These are phyloP conservation scores for Clavispora asparagi DNA, from an alignment of 805 yeast species.

Conservation along the genomic window DNA sequence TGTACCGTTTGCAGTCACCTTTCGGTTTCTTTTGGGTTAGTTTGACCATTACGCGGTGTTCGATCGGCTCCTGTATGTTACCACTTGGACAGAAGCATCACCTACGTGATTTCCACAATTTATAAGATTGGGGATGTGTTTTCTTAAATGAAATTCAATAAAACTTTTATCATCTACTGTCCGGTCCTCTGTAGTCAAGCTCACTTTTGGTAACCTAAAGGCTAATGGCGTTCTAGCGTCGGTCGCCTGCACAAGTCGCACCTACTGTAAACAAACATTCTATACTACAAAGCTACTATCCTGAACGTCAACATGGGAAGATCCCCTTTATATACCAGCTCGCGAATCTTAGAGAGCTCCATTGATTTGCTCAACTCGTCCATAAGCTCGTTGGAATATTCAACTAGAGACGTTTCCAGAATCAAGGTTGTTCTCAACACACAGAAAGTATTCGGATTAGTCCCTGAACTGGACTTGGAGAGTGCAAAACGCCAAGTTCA, in stretches of 20 bases:
- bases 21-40: too few species aligned
- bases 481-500: constrained; percentile 35
- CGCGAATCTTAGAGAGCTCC: constrained; percentile 16
- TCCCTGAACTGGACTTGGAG: constrained; percentile 44
- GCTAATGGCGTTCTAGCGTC: neutral
- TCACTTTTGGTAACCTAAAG: too few species aligned
- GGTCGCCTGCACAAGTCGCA: neutral
- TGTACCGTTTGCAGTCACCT: too few species aligned
- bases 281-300: too few species aligned
- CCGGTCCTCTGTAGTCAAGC: too few species aligned
- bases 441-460: constrained; percentile 44
- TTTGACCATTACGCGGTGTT: too few species aligned
- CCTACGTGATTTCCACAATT: too few species aligned
- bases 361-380: constrained; percentile 29
- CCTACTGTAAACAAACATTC: neutral
- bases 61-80: too few species aligned
- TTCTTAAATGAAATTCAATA: too few species aligned
- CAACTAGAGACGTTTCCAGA: constrained; percentile 37
- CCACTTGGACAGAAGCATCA: too few species aligned
- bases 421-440: constrained; percentile 38
- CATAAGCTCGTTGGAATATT: constrained; percentile 25
- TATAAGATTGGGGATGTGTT: too few species aligned
- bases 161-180: too few species aligned
- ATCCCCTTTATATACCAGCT: constrained; percentile 2
- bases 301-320: neutral